These are phyloP conservation scores for Viola pubescens DNA, from an alignment of 441 rosid genomes.

Conservation along the genomic window DNA sequence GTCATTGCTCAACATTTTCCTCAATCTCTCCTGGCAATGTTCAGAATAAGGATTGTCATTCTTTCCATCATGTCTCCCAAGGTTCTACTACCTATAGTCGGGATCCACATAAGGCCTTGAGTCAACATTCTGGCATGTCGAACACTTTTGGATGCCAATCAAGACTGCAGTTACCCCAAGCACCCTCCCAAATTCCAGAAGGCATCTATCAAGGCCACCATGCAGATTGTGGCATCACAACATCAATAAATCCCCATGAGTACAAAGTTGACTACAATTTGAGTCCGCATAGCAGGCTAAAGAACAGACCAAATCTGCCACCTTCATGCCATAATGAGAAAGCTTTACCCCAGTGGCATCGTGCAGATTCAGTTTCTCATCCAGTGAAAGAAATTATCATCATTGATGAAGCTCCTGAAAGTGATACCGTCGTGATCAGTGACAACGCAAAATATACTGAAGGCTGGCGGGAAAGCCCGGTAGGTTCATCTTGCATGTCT, in stretches of 20 bases:
- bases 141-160: constrained; percentile 22
- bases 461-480: constrained; percentile 23
- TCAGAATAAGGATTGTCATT: constrained; percentile 22
- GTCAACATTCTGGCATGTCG: constrained; percentile 21
- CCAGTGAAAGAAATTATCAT: constrained; percentile 39
- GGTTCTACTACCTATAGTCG: constrained; percentile 23
- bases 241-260: constrained; percentile 24
- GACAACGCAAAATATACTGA: constrained; percentile 20
- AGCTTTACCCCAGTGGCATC: constrained; percentile 11
- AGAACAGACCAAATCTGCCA: constrained; percentile 19
- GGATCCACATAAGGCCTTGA: constrained; percentile 20
- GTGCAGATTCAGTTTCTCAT: constrained; percentile 18
- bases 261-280: constrained; percentile 22
- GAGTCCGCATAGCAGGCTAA: constrained; percentile 19
- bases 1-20: constrained; percentile 32
- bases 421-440: constrained; percentile 17
- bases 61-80: constrained; percentile 20
- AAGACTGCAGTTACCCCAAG: constrained; percentile 20
- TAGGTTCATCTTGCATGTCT: constrained; percentile 23
- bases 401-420: constrained; percentile 47
- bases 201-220: constrained; percentile 23
- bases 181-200: constrained; percentile 21
- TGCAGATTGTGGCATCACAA: constrained; percentile 18
- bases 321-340: constrained; percentile 17
- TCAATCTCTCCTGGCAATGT: constrained; percentile 20